A percentile compares a stretch with the other conserved stretches of the same genome.
These are phyloP conservation scores for Truncatella angustata DNA, from an alignment of 2,329 filamentous ascomycete species.

Conservation along the genomic window DNA sequence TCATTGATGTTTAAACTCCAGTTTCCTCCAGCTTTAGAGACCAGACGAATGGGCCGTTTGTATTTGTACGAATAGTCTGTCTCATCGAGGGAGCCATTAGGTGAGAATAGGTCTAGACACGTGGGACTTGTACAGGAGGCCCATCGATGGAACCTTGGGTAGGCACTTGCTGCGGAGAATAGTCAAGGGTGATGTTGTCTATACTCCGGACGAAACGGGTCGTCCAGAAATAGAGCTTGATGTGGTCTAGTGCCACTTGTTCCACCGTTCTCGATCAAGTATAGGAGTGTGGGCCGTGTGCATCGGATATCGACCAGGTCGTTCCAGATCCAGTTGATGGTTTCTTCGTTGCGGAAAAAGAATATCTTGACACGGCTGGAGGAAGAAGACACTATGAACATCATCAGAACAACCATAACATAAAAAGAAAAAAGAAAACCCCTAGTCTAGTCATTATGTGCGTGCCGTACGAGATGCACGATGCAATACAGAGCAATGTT, in stretches of 20 bases:
- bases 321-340: no score
- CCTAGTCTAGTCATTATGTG: no score
- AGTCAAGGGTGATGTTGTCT: background rate
- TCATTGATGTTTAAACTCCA: background rate
- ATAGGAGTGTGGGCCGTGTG: constrained; percentile 5
- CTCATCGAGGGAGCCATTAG: background rate
- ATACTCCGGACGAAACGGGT: constrained; percentile 6
- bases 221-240: constrained; percentile 1
- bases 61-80: constrained; percentile 4
- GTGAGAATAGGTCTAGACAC: background rate
- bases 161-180: background rate
- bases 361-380: no score
- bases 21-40: background rate
- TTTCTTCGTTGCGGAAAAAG: no score
- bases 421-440: no score
- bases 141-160: constrained; percentile 3
- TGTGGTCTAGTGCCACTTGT: constrained; percentile 2
- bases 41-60: background rate
- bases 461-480: no score
- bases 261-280: constrained; percentile 4
- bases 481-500: no score
- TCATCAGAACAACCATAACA: no score
- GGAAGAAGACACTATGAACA: no score
- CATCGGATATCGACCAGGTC: no score
- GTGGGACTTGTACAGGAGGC: background rate